Percentiles rank a stretch among this genome's conserved stretches.
Evolutionary conservation across 441 rosid genomes (phyloP).

Genomic region (Populus hybrid): DNA sequence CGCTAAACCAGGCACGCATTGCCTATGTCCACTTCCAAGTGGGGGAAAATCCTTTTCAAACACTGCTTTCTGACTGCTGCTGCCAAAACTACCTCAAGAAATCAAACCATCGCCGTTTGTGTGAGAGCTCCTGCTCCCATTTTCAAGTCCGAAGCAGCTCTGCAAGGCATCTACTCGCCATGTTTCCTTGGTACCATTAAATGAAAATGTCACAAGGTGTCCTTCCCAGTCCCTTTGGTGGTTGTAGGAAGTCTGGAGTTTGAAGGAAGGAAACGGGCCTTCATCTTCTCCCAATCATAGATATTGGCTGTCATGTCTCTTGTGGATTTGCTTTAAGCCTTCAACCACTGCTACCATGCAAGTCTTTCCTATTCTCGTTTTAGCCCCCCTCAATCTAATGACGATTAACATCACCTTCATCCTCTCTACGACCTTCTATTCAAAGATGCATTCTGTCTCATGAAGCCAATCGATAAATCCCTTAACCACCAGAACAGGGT

Average conservation of each 20-base stretch:
- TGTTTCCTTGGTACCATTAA: constrained; percentile 66
- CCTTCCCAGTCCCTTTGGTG: constrained; percentile 46
- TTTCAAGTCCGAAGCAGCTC: constrained; percentile 36
- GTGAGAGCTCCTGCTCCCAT: constrained; percentile 37
- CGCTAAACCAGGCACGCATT: constrained; percentile 42
- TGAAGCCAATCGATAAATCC: too few species aligned
- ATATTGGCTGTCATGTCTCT: too few species aligned
- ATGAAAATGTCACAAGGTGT: constrained; percentile 50
- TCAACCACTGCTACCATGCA: too few species aligned
- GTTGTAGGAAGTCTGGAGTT: too few species aligned
- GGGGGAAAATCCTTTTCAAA: constrained; percentile 82
- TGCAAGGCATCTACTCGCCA: constrained; percentile 39
- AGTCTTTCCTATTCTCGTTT: too few species aligned
- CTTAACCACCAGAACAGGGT: constrained; percentile 29
- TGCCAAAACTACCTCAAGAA: constrained; percentile 34
- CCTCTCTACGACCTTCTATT: too few species aligned
- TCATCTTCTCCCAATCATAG: too few species aligned
- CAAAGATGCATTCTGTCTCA: too few species aligned
- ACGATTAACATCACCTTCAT: too few species aligned
- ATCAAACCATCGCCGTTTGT: constrained; percentile 44
- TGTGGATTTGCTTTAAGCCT: too few species aligned
- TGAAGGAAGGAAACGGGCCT: too few species aligned
- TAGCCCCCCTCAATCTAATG: too few species aligned
- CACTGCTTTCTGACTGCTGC: constrained; percentile 38
- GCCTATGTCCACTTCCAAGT: constrained; percentile 58